Conservation (phyloP, 2,329 filamentous ascomycete species). For the Fusarium newnesense region DNA sequence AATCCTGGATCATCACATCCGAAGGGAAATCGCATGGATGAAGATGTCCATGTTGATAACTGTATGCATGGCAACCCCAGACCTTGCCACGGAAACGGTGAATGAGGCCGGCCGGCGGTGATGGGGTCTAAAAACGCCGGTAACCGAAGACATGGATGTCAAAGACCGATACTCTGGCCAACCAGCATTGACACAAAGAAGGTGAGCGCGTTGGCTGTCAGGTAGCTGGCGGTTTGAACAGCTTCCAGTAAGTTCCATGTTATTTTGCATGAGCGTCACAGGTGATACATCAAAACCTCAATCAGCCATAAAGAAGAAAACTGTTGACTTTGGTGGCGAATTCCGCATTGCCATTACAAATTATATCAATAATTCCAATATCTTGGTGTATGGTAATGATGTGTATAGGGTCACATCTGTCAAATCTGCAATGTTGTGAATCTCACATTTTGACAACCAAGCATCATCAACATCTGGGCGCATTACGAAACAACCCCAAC, state of each 20-base stretch:
- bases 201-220: not conserved
- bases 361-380: not conserved
- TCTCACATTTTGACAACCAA: not conserved
- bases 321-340: fast-evolving
- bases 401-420: not conserved
- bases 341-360: not conserved
- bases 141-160: not conserved
- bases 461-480: not conserved
- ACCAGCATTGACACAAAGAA: fast-evolving
- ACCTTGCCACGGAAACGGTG: not conserved
- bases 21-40: not conserved
- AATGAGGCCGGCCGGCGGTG: not conserved
- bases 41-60: not conserved
- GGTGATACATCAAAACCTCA: not conserved
- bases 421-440: not conserved
- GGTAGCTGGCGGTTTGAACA: not conserved
- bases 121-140: not conserved
- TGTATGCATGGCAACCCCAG: not conserved
- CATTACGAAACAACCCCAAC: not conserved
- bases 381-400: not conserved
- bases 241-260: not conserved
- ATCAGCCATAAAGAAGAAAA: fast-evolving
- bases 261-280: not conserved
- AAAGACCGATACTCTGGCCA: not conserved
- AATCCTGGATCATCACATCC: not conserved